Percentiles rank a stretch among this genome's conserved stretches.
Conservation (phyloP, 169 alveolate genomes). For the Plasmodium vivax region DNA sequence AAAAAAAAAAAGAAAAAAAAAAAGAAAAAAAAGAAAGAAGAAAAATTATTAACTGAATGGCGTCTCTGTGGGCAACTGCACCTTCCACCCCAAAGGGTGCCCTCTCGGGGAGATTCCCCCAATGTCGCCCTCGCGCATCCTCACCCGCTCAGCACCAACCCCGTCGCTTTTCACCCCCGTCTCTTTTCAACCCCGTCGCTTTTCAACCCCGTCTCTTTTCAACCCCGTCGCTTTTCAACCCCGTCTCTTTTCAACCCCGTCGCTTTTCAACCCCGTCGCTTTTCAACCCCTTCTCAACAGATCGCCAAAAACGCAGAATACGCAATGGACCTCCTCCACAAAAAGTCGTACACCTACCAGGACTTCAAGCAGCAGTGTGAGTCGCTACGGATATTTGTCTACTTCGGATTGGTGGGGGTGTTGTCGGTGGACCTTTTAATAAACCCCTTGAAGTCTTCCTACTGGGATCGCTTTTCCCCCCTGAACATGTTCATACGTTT, state of each 20-base stretch:
- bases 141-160: background rate
- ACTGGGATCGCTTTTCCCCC: slow-evolving; percentile 79
- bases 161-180: too few relatives aligned
- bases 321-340: slow-evolving; percentile 78
- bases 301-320: slow-evolving; percentile 54
- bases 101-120: background rate
- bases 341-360: slow-evolving; percentile 71
- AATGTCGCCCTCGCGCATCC: background rate
- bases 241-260: too few relatives aligned
- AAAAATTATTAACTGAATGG: background rate
- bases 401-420: slow-evolving; percentile 80
- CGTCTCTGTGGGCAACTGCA: background rate
- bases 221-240: too few relatives aligned
- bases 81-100: background rate
- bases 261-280: background rate
- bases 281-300: background rate
- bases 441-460: slow-evolving; percentile 77
- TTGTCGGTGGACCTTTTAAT: slow-evolving; percentile 76
- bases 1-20: too few relatives aligned
- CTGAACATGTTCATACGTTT: slow-evolving; percentile 62
- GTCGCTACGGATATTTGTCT: slow-evolving; percentile 78
- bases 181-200: too few relatives aligned
- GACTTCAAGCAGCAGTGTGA: slow-evolving; percentile 83
- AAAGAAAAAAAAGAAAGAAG: too few relatives aligned
- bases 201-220: too few relatives aligned